These are phyloP conservation scores for Pichia occidentalis DNA, from an alignment of 805 yeast species.

Conservation along the genomic window DNA sequence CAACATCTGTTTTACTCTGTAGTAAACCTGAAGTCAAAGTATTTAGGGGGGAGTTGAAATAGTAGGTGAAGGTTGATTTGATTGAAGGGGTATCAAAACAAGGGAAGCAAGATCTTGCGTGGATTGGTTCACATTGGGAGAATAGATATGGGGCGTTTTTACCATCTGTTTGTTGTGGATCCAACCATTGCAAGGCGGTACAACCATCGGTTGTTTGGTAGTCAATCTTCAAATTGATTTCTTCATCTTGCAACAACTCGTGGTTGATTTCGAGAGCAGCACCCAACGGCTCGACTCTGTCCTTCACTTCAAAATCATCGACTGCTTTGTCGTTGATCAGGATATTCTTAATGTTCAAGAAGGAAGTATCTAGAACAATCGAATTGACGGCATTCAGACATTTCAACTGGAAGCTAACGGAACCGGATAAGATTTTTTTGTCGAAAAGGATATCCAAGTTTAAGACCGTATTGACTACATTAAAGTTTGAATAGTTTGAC, in stretches of 20 bases:
- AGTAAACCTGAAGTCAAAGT: constrained; percentile 62
- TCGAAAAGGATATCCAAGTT: constrained; percentile 52
- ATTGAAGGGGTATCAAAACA: constrained; percentile 88
- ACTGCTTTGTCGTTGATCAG: constrained; percentile 35
- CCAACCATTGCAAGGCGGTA: constrained; percentile 83
- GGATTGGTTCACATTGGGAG: constrained; percentile 89
- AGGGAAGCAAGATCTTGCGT: constrained; percentile 82
- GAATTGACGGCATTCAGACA: constrained; percentile 26
- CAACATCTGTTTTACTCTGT: constrained; percentile 27
- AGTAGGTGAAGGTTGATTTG: constrained; percentile 57
- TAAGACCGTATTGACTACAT: constrained; percentile 45
- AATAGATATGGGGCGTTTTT: constrained; percentile 64
- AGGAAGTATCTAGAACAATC: constrained; percentile 66
- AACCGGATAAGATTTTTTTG: constrained; percentile 45
- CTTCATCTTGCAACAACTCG: constrained; percentile 10
- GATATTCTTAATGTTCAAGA: constrained; percentile 41
- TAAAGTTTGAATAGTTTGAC: constrained; percentile 58
- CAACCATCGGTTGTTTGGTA: constrained; percentile 68
- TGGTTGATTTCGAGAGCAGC: constrained; percentile 40
- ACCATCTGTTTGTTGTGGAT: constrained; percentile 69
- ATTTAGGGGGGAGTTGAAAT: constrained; percentile 58
- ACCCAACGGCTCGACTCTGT: constrained; percentile 52
- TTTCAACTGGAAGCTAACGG: constrained; percentile 42
- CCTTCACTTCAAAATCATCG: constrained; percentile 29
- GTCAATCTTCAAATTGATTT: constrained; percentile 33